phyloP scores from a whole-genome alignment of 2,329 filamentous ascomycete genomes.

The Camillea tinctor region DNA sequence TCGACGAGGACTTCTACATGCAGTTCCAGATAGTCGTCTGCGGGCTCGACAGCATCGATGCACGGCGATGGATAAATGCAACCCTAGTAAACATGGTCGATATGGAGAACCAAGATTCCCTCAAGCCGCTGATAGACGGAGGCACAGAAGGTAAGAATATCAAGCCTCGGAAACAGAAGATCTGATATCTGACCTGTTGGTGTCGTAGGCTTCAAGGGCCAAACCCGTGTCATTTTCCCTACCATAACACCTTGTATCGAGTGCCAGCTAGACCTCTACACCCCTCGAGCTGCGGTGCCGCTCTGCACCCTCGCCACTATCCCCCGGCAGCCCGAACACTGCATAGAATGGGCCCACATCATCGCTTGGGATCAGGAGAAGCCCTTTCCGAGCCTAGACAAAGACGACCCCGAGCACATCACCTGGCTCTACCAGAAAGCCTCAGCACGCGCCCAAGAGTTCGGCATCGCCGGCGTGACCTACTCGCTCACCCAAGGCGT shows the following conservation, averaged over 20 bases:
- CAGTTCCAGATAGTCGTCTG: slow-evolving; percentile 94
- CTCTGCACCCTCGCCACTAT: slow-evolving; percentile 96
- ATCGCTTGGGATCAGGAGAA: slow-evolving; percentile 93
- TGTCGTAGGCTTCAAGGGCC: slow-evolving; percentile 84
- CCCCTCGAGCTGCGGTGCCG: slow-evolving; percentile 92
- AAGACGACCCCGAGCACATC: slow-evolving; percentile 94
- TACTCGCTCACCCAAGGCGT: slow-evolving; percentile 96
- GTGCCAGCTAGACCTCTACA: slow-evolving; percentile 98
- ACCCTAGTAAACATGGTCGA: slow-evolving; percentile 91
- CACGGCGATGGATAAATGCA: slow-evolving; percentile 97
- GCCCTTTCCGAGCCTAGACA: slow-evolving; percentile 83
- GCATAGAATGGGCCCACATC: slow-evolving; percentile 97
- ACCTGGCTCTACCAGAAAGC: slow-evolving; percentile 94
- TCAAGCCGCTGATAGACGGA: slow-evolving; percentile 94
- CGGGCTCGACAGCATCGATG: slow-evolving; percentile 94
- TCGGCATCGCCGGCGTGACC: slow-evolving; percentile 87
- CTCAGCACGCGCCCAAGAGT: slow-evolving; percentile 76
- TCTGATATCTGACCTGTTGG: slow-evolving; percentile 12
- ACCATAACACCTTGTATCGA: slow-evolving; percentile 95
- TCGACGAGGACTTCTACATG: slow-evolving; percentile 94
- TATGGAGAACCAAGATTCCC: slow-evolving; percentile 72
- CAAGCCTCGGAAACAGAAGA: not conserved
- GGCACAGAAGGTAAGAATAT: slow-evolving; percentile 73
- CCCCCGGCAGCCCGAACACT: slow-evolving; percentile 94
- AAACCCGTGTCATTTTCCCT: slow-evolving; percentile 87